Evolutionary conservation across 495 filamentous ascomycete species (phyloP).

Genomic region (Aspergillus leporis): DNA sequence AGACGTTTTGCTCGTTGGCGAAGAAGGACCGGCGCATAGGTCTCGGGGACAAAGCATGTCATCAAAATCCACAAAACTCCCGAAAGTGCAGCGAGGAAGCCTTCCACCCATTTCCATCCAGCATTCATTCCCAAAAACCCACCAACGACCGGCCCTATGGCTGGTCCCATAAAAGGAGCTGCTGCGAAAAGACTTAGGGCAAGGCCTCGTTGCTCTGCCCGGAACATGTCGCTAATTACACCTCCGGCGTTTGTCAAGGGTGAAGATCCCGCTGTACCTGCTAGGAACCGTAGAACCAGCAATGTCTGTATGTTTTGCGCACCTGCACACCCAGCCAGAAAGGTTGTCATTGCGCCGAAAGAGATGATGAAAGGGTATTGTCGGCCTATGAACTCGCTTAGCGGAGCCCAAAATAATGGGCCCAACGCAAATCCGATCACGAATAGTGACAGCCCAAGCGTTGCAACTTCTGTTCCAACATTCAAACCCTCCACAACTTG

Average conservation of each 20-base stretch:
- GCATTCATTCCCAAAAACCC: neutral
- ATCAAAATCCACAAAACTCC: slow-evolving; percentile 25
- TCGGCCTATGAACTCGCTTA: slow-evolving; percentile 6
- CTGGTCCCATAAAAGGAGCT: neutral
- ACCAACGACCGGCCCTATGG: neutral
- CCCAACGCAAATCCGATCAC: slow-evolving; percentile 3
- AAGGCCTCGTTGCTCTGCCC: neutral
- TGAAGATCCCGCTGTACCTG: neutral
- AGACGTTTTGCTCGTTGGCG: slow-evolving; percentile 38
- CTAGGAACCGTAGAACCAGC: slow-evolving; percentile 4
- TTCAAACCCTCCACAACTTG: neutral
- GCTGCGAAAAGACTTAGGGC: neutral
- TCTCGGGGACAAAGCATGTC: slow-evolving; percentile 53
- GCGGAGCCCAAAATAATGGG: slow-evolving; percentile 4
- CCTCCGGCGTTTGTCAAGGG: neutral
- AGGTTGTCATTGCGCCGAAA: neutral
- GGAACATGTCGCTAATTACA: neutral
- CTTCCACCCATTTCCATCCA: slow-evolving; percentile 26
- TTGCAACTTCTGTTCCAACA: neutral
- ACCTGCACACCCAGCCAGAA: neutral
- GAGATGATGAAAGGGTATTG: slow-evolving; percentile 1
- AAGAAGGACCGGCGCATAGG: slow-evolving; percentile 58
- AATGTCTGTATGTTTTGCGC: neutral
- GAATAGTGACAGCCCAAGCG: slow-evolving; percentile 4
- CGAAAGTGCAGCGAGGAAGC: slow-evolving; percentile 17